Evolutionary conservation across 2,329 filamentous ascomycete species (phyloP), one percentile per base, ranked within the genome.

Genomic region (Sporothrix sp.): DNA sequence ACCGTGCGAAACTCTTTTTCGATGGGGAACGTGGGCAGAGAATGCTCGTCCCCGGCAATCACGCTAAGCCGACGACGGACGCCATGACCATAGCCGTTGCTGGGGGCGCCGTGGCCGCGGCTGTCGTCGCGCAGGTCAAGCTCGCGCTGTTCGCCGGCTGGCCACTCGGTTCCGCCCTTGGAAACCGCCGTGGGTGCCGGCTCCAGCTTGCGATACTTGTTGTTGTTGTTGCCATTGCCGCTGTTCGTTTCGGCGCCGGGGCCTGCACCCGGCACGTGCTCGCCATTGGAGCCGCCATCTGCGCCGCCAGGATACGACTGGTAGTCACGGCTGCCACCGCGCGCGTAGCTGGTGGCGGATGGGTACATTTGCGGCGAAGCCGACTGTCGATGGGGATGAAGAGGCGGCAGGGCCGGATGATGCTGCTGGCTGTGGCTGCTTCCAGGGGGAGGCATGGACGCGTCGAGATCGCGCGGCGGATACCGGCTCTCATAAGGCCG

Each of bases 131-230:
- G 25, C 6, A 10, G 25, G 10, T 28, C 25, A 28, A 28, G 25
- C 25, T 28, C 25, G 25, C 35, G 35, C 16, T 38, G 25, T 8
- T 39, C 36, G 27, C 28, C 37, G 20, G 27, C 46, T 3, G 37
- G 28, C 46, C 46, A 49, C 37, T 42, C 46, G 28, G 33, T 40
- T 18, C 28, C 27, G 27, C 37, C 27, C 25, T 23, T 43, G 39
- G 48, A 32, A 13, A 20, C 2, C 3, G 25, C 37, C 33, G 25
- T 69, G 0, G 76, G 76, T 0, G 77, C 77, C 9, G 77, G 77
- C 54, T 79, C 76, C 35, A 81, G 72, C 62, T 78, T 79, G 40
- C 76, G 71, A 58, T 78, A 79, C 58, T 77, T 76, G 21, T 45
- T 48, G 44, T 77, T 76, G 21, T 45, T 48, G 44, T 52, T 55